Evolutionary conservation across 2,329 filamentous ascomycete species (phyloP).

Genomic region (Pestalotiopsis sp.): DNA sequence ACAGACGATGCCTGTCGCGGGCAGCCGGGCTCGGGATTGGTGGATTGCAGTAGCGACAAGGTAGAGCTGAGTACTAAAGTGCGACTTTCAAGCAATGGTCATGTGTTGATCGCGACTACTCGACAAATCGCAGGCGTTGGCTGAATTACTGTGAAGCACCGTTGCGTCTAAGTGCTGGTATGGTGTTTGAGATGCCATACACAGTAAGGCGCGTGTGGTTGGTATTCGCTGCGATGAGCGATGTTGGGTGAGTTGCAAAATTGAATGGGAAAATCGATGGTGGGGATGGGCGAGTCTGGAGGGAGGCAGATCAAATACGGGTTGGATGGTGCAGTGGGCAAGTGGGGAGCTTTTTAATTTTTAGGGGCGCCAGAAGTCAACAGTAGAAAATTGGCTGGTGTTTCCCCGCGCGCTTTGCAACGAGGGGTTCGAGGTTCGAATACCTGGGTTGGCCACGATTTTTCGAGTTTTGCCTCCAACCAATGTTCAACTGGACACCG

Average conservation of each 20-base stretch:
- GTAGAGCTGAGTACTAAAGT: not conserved
- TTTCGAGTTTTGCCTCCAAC: not conserved
- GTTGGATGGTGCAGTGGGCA: conserved; percentile 6
- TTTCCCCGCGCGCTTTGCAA: not conserved
- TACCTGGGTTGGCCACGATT: conserved; percentile 5
- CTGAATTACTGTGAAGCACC: conserved; percentile 10
- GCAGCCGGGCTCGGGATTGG: not conserved
- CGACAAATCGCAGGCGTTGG: not conserved
- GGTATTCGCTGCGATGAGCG: not conserved
- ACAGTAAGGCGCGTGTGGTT: not conserved
- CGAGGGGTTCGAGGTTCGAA: not conserved
- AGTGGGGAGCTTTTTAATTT: not conserved
- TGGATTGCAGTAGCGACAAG: not conserved
- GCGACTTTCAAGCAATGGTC: not conserved
- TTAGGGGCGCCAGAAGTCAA: not conserved
- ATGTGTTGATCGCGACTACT: not conserved
- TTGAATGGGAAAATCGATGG: not conserved
- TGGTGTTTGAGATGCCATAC: conserved; percentile 6
- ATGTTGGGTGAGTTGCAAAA: conserved; percentile 4
- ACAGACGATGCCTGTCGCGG: not conserved
- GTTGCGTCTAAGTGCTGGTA: conserved; percentile 2
- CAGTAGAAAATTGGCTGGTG: not conserved
- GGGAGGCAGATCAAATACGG: not conserved
- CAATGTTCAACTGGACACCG: not conserved
- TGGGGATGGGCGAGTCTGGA: not conserved